Evolutionary conservation across 768 basidiomycete genomes (phyloP), one percentile per base, ranked within the genome.

Genomic region (Boletus patriciae): DNA sequence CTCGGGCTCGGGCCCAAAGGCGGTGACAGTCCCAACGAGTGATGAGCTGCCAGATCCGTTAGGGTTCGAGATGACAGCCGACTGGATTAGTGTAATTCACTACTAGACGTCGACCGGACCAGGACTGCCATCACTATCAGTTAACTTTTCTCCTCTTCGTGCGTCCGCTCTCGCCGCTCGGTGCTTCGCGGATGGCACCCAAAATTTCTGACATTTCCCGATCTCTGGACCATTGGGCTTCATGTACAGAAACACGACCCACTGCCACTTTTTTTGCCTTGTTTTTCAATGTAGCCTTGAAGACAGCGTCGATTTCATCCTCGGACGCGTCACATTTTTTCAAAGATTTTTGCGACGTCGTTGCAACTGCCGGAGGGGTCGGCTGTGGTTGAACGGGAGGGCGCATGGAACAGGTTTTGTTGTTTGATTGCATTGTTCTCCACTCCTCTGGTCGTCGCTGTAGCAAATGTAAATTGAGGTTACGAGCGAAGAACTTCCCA

Each of bases 401-500:
- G 61, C 48, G 57, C 43, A 46, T 40, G 38, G 46, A 3, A 31
- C 57, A 55, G 36, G 58, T 68, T 47, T 80, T 77, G 27, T 31
- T 61, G 50, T 66, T 66, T 4, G 86, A 77, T 66, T 94, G 90
- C 61, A 84, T 66, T 45, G 79, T 81, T 62, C 85, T 84, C 96
- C 96, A 99, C 50, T 93, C 88, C 4, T 91, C 85, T 4, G 92
- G 88, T 49, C 85, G 79, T 44, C 92, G 84, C 62, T 85, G 82
- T 7, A 95, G 80, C 23, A 98, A 74, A 63, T 89, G 81, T 8
- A 98, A 71, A 59, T 90, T 87, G 58, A 96, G 76, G 64, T 84
- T 87, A 38, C 87, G 80, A 25, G 83, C 83, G 61, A 98, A 94
- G 77, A 85, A 97, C 68, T 90, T 91, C 25, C 94, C 96, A 64